phyloP scores from a whole-genome alignment of 2,329 filamentous ascomycete species.

The Neocatenulostroma microsporum region DNA sequence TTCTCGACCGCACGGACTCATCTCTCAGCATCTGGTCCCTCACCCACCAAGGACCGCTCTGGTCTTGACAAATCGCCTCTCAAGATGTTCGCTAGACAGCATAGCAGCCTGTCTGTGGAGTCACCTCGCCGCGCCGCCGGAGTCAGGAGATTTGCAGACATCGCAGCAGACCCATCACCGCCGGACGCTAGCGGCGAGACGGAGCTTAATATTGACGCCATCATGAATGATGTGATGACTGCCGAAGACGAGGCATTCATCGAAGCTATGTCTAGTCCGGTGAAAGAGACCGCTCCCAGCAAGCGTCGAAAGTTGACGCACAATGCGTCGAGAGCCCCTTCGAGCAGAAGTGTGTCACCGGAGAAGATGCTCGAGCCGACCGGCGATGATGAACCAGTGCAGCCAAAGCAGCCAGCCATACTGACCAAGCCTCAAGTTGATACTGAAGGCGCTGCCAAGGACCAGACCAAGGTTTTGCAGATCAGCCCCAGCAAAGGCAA shows the following conservation, averaged over 20 bases:
- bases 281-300: conserved; percentile 7
- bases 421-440: too few species aligned
- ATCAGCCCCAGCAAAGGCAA: conserved; percentile 25
- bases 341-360: not conserved
- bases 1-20: conserved; percentile 35
- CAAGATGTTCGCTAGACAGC: conserved; percentile 18
- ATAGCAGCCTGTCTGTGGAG: conserved; percentile 19
- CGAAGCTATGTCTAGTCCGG: conserved; percentile 17
- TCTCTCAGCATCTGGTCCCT: conserved; percentile 21
- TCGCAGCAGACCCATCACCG: conserved; percentile 21
- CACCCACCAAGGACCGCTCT: conserved; percentile 14
- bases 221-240: conserved; percentile 27
- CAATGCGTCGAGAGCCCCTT: conserved; percentile 1
- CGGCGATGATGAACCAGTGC: too few species aligned
- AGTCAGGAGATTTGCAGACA: conserved; percentile 25
- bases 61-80: conserved; percentile 12
- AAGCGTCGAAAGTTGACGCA: conserved; percentile 17
- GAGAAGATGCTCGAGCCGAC: not conserved
- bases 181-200: conserved; percentile 20
- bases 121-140: conserved; percentile 28
- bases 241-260: conserved; percentile 32
- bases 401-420: too few species aligned
- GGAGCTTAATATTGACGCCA: conserved; percentile 26
- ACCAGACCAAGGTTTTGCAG: conserved; percentile 8
- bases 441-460: too few species aligned